phyloP scores from a whole-genome alignment of 1,284 basidiomycete species.

The Pulchroboletus neoregius region DNA sequence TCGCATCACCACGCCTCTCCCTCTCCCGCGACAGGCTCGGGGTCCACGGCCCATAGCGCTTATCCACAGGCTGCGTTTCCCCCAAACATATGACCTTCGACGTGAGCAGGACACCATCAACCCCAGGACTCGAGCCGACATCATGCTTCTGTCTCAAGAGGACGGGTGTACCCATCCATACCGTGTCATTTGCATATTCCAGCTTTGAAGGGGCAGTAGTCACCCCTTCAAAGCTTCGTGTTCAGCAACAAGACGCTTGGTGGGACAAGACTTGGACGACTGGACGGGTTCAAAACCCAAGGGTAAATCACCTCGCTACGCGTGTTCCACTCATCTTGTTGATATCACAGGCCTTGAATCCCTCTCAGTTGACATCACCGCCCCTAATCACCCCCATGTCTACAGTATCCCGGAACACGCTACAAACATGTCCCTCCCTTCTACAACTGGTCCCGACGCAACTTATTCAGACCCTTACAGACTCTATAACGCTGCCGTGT shows the following conservation, averaged over 20 bases:
- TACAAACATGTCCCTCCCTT: constrained; percentile 83
- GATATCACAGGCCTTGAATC: constrained; percentile 79
- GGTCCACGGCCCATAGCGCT: neutral
- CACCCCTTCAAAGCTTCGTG: too few relatives aligned
- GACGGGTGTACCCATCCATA: too few relatives aligned
- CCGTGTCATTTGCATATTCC: too few relatives aligned
- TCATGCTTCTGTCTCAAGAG: too few relatives aligned
- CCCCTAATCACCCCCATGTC: constrained; percentile 86
- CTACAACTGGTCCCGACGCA: constrained; percentile 69
- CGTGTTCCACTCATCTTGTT: neutral
- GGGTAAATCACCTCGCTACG: constrained; percentile 47
- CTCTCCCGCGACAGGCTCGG: neutral
- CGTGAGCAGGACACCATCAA: too few relatives aligned
- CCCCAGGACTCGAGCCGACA: too few relatives aligned
- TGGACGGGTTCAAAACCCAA: constrained; percentile 95
- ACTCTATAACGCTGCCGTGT: constrained; percentile 95
- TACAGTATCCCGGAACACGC: constrained; percentile 98
- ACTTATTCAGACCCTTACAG: constrained; percentile 90
- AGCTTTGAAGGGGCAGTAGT: too few relatives aligned
- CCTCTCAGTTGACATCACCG: constrained; percentile 87
- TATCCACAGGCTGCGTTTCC: constrained; percentile 23
- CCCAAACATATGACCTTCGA: too few relatives aligned
- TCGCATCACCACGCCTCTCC: constrained; percentile 4
- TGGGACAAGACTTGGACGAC: constrained; percentile 89
- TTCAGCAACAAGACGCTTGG: constrained; percentile 72